phyloP scores from a whole-genome alignment of 805 yeast species.

The Wickerhamomyces ciferrii region DNA sequence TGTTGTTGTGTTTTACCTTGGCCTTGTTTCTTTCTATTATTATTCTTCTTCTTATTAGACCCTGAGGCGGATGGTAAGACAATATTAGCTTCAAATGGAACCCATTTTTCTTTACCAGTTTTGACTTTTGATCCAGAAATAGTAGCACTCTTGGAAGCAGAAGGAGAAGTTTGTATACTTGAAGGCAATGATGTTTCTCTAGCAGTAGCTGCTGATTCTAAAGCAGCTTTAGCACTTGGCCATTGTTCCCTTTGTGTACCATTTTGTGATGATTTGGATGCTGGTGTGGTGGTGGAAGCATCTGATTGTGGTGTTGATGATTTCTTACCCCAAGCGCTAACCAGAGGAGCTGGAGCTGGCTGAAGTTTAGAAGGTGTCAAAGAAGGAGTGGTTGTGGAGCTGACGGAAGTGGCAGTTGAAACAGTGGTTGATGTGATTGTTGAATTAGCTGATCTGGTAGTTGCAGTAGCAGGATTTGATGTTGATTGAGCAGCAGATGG shows the following conservation, averaged over 20 bases:
- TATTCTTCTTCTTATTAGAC: constrained; percentile 4
- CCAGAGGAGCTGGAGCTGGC: constrained; percentile 23
- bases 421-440: not conserved
- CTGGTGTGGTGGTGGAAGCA: not conserved
- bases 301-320: not conserved
- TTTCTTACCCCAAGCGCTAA: constrained; percentile 20
- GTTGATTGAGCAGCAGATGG: not conserved
- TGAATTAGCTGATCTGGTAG: not conserved
- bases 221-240: constrained; percentile 12
- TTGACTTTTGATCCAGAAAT: constrained; percentile 5
- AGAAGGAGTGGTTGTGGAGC: not conserved
- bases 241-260: constrained; percentile 11
- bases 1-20: constrained; percentile 8
- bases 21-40: not conserved
- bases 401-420: not conserved
- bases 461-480: not conserved
- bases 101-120: constrained; percentile 56
- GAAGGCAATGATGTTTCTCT: not conserved
- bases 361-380: constrained; percentile 14
- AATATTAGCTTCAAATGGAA: constrained; percentile 55
- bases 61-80: constrained; percentile 24
- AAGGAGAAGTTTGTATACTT: not conserved
- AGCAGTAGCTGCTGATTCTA: constrained; percentile 6
- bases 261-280: not conserved
- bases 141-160: not conserved